Evolutionary conservation across 1,284 basidiomycete species (phyloP), one percentile per base, ranked within the genome.

Genomic region (Boletus smithii): DNA sequence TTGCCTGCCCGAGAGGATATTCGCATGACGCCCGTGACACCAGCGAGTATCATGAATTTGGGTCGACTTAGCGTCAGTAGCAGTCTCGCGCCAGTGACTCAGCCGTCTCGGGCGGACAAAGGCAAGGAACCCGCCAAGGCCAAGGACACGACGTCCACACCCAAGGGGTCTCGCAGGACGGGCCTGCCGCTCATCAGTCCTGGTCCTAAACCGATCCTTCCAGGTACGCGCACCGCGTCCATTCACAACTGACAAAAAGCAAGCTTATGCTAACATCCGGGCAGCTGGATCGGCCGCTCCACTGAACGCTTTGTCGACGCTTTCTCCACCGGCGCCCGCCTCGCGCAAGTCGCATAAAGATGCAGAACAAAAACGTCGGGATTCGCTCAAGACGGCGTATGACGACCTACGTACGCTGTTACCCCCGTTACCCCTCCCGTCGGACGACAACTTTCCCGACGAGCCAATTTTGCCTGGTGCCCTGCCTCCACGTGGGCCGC

Each of bases 281-380:
- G 11, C 41, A 68, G 62, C 65, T 16, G 59, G 60, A 24, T 53
- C 53, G 11, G 45, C 62, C n/a, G 14, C 60, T 40, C 48, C 61
- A 50, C 40, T 59, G 38, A 53, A 52, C 41, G 46, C 52, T 48
- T 60, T 49, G 54, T 65, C 55, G 48, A 50, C 53, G 10, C 23
- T 52, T 40, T 57, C 59, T 2, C 65, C 62, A 42, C 69, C 68
- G 3, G 60, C 64, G 3, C 53, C 66, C 39, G 62, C 69, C 24
- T 68, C 77, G n/a, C 81, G 88, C 48, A 92, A 93, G 63, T 95
- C 93, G 1, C 95, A 99, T 71, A 98, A 98, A 69, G 91, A 88
- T 1, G 95, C 95, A 0, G 95, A 99, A 69, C 95, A 99, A 66
- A 95, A 97, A 66, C 85, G 95, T 17, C 83, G 95, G 4, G 95